phyloP scores from a whole-genome alignment of 2,329 filamentous ascomycete species.

The Phialophora chinensis region DNA sequence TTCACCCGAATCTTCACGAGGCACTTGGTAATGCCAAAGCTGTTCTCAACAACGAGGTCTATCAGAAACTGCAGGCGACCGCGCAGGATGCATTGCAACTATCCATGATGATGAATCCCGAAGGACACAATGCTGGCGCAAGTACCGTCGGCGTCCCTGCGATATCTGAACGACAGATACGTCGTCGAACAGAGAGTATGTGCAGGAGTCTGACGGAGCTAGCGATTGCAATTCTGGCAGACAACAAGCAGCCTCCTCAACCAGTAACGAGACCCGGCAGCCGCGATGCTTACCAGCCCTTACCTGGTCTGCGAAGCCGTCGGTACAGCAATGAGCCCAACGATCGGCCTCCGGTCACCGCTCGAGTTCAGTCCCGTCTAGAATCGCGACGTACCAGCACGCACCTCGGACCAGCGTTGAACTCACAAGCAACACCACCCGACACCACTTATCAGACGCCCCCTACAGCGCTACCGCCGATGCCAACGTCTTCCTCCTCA shows the following conservation, averaged over 20 bases:
- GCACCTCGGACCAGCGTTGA: slow-evolving; percentile 25
- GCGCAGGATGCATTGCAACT: slow-evolving; percentile 81
- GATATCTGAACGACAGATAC: slow-evolving; percentile 77
- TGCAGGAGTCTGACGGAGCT: slow-evolving; percentile 92
- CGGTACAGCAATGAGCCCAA: slow-evolving; percentile 50
- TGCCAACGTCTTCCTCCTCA: slow-evolving; percentile 43
- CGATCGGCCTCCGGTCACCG: slow-evolving; percentile 39
- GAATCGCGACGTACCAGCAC: slow-evolving; percentile 47
- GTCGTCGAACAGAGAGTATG: slow-evolving; percentile 89
- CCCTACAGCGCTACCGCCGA: slow-evolving; percentile 42
- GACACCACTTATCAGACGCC: slow-evolving; percentile 34
- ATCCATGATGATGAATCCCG: slow-evolving; percentile 68
- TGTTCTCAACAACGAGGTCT: slow-evolving; percentile 73
- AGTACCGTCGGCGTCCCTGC: slow-evolving; percentile 55
- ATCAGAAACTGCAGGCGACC: slow-evolving; percentile 77
- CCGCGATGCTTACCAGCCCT: slow-evolving; percentile 41
- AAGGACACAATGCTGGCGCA: slow-evolving; percentile 57
- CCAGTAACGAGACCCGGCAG: slow-evolving; percentile 41
- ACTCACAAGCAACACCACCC: slow-evolving; percentile 19
- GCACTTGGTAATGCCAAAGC: slow-evolving; percentile 79
- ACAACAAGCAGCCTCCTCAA: slow-evolving; percentile 41
- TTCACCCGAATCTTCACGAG: slow-evolving; percentile 78
- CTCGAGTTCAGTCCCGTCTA: slow-evolving; percentile 45
- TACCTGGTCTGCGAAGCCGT: slow-evolving; percentile 46
- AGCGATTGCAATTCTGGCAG: slow-evolving; percentile 79